Evolutionary conservation across 257 asterid genomes (phyloP).

Genomic region (Orobanche coerulescens): DNA sequence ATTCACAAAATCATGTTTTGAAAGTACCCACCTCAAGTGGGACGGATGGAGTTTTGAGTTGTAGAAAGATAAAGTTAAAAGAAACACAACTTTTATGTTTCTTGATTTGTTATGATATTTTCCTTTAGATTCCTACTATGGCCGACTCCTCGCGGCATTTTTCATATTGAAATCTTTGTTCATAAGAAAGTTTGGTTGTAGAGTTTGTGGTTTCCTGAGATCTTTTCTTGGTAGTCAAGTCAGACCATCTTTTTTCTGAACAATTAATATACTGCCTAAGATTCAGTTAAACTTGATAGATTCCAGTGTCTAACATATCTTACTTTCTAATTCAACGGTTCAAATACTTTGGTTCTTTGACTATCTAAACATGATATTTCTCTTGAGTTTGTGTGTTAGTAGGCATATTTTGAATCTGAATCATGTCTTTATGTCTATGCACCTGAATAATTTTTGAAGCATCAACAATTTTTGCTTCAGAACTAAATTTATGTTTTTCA

Average conservation of each 20-base stretch:
- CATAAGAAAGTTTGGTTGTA: slow-evolving; percentile 10
- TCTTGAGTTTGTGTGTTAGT: background rate
- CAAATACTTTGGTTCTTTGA: background rate
- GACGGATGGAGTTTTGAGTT: too few species aligned
- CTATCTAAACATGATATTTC: background rate
- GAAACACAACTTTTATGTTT: background rate
- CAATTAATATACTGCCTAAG: background rate
- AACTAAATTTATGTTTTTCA: background rate
- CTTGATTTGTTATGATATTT: background rate
- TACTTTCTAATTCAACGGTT: slow-evolving; percentile 4
- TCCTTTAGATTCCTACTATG: background rate
- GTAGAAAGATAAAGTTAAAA: background rate
- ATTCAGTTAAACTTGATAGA: background rate
- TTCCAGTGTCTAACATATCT: background rate
- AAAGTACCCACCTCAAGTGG: too few species aligned
- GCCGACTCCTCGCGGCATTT: background rate
- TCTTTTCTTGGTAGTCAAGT: slow-evolving; percentile 2
- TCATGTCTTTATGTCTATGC: slow-evolving; percentile 8
- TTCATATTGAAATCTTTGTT: background rate
- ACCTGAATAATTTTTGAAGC: background rate
- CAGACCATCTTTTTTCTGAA: background rate
- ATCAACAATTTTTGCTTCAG: background rate
- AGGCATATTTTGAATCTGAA: background rate
- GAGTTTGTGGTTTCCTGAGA: background rate
- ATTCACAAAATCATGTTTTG: too few species aligned